phyloP scores from a whole-genome alignment of 2,329 filamentous ascomycete genomes.

The Diaporthe velutina region DNA sequence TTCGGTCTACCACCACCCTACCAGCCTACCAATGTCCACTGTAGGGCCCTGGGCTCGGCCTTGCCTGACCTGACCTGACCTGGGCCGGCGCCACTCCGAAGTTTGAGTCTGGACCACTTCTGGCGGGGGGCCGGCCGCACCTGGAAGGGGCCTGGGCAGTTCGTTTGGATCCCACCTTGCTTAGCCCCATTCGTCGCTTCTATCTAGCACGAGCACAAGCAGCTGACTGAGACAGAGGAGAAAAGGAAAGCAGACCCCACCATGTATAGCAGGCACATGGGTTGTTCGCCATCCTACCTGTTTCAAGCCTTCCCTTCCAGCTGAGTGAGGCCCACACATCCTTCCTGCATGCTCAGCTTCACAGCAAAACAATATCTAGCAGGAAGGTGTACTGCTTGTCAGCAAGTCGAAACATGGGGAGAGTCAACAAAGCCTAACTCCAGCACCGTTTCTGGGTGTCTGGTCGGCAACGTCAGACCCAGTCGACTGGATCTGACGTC shows the following conservation, averaged over 20 bases:
- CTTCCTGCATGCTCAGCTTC: not conserved
- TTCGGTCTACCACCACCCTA: not conserved
- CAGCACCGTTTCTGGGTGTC: not conserved
- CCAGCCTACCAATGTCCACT: not conserved
- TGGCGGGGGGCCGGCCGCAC: conserved; percentile 20
- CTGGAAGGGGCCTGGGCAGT: not conserved
- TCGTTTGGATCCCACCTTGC: not conserved
- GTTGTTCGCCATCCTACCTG: not conserved
- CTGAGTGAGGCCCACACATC: not conserved
- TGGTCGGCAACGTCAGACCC: conserved; percentile 5
- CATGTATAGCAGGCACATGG: not conserved
- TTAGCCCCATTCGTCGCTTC: not conserved
- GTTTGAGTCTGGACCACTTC: conserved; percentile 5
- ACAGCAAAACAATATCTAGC: not conserved
- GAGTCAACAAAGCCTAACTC: not conserved
- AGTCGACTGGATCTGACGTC: conserved; percentile 15
- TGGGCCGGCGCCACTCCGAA: conserved; percentile 20
- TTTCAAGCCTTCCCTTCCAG: conserved; percentile 9
- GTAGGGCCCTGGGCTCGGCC: conserved; percentile 7
- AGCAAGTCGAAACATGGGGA: not conserved
- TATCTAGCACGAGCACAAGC: not conserved
- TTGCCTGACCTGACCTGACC: conserved; percentile 4
- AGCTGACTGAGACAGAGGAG: not conserved
- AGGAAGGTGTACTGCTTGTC: not conserved
- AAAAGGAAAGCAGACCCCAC: not conserved